Conservation (phyloP, 305 asterid genomes). For the Fraxinus sp. region DNA sequence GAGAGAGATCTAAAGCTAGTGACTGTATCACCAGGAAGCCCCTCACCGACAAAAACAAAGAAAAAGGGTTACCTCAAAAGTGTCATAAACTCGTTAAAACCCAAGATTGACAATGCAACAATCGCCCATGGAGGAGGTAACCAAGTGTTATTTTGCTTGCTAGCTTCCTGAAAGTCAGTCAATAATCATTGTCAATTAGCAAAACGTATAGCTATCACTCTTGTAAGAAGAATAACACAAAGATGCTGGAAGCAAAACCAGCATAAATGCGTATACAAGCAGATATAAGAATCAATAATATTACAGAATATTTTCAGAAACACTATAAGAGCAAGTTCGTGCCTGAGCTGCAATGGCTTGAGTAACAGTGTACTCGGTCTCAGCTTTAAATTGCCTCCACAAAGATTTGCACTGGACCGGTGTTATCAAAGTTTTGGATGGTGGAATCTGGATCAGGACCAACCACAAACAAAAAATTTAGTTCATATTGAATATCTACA, state of each 20-base stretch:
- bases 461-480: constrained; percentile 16
- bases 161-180: constrained; percentile 73
- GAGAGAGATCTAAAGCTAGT: constrained; percentile 4
- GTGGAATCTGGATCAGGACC: constrained; percentile 54
- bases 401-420: constrained; percentile 94
- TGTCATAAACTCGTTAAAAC: constrained; percentile 97
- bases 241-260: background rate
- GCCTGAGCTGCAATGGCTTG: constrained; percentile 99
- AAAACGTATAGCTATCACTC: background rate
- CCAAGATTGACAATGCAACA: constrained; percentile 69
- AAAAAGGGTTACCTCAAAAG: constrained; percentile 62
- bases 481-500: background rate
- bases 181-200: constrained; percentile 7
- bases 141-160: constrained; percentile 87
- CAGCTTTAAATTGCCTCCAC: constrained; percentile 88
- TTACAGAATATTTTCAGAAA: constrained; percentile 2
- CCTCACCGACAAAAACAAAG: background rate
- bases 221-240: background rate
- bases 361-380: constrained; percentile 88
- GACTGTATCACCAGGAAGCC: background rate
- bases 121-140: constrained; percentile 99
- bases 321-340: constrained; percentile 17
- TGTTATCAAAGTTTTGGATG: constrained; percentile 80
- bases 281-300: constrained; percentile 5
- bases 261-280: constrained; percentile 17